Conservation (phyloP, 345 rosid species). For the Bretschneidera sinensis region DNA sequence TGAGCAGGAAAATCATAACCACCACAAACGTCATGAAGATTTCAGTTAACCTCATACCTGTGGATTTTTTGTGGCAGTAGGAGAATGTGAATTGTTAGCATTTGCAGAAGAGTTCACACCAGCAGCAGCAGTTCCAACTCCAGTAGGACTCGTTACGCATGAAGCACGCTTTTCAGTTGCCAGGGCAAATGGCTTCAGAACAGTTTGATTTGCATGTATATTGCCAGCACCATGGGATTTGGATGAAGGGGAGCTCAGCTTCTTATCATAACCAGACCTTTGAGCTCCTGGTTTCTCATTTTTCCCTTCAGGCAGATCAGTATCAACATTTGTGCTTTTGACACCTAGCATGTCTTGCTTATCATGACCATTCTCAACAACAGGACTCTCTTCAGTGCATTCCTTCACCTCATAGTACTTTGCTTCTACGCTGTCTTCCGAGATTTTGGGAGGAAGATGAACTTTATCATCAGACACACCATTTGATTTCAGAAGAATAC, state of each 20-base stretch:
- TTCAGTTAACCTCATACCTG: conserved; percentile 53
- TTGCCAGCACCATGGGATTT: conserved; percentile 31
- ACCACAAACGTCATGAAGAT: not conserved
- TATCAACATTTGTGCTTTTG: conserved; percentile 34
- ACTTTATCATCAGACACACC: conserved; percentile 35
- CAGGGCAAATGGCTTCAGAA: conserved; percentile 45
- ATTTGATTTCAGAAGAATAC: conserved; percentile 28
- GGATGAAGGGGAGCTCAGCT: conserved; percentile 26
- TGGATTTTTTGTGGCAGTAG: conserved; percentile 38
- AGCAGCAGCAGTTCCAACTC: conserved; percentile 19
- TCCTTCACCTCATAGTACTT: conserved; percentile 59
- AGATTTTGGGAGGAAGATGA: conserved; percentile 42
- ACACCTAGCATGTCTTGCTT: conserved; percentile 35
- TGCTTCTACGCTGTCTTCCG: conserved; percentile 34
- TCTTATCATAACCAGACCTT: conserved; percentile 23
- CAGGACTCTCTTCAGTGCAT: conserved; percentile 34
- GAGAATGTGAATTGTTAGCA: conserved; percentile 33
- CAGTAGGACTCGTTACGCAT: conserved; percentile 17
- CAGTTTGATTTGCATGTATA: conserved; percentile 22
- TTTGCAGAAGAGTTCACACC: conserved; percentile 25
- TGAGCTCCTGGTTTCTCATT: conserved; percentile 32
- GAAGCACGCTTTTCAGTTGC: conserved; percentile 50
- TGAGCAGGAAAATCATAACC: not conserved
- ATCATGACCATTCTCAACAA: conserved; percentile 28
- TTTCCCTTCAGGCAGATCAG: conserved; percentile 18